Evolutionary conservation across 2,329 filamentous ascomycete species (phyloP).

Genomic region (Xylariaceae sp.): DNA sequence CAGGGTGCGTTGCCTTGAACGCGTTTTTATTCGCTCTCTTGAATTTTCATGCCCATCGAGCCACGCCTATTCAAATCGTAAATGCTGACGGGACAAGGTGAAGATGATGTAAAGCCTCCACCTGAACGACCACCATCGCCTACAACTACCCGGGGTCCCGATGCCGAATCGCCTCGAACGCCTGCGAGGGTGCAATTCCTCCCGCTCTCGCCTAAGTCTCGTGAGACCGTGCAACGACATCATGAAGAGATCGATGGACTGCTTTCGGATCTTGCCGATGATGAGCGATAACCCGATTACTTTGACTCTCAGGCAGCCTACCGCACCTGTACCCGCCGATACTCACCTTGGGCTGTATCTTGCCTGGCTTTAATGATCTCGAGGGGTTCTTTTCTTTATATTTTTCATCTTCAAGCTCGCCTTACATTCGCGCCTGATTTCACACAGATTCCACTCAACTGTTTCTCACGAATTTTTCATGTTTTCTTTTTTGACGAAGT

Average conservation of each 20-base stretch:
- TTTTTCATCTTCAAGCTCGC: no score
- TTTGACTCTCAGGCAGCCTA: slow-evolving; percentile 28
- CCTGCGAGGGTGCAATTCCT: slow-evolving; percentile 27
- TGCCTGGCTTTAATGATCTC: no score
- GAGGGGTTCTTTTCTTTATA: no score
- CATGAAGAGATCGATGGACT: slow-evolving; percentile 17
- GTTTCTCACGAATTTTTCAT: no score
- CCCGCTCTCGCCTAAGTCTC: slow-evolving; percentile 30
- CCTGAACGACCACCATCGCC: not conserved
- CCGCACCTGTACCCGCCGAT: no score
- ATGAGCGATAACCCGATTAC: slow-evolving; percentile 25
- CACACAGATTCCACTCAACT: no score
- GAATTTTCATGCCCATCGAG: no score
- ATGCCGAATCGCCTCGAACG: slow-evolving; percentile 9
- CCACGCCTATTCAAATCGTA: not conserved
- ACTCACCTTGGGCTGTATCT: no score
- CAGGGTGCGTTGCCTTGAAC: slow-evolving; percentile 33
- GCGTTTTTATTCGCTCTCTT: slow-evolving; percentile 3
- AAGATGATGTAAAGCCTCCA: slow-evolving; percentile 16
- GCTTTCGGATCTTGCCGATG: slow-evolving; percentile 7
- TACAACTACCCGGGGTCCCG: slow-evolving; percentile 1
- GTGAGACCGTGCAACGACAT: slow-evolving; percentile 26
- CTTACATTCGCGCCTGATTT: no score
- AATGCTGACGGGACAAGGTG: not conserved
- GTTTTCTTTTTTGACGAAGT: no score